phyloP scores from a whole-genome alignment of 225 moss, liverwort and hornwort genomes.

The Pleurozium schreberi region DNA sequence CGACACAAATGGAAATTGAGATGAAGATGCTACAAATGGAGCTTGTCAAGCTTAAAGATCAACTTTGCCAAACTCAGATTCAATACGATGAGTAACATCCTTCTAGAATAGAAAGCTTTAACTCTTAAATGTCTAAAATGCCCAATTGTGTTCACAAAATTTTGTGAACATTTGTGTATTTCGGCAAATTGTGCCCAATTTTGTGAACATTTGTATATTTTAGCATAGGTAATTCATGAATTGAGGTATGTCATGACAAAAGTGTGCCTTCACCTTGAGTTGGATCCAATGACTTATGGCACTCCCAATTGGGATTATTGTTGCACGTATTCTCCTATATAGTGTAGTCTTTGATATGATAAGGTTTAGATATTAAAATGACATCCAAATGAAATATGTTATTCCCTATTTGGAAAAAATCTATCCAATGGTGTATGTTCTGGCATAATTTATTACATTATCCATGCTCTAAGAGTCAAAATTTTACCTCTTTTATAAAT shows the following conservation, averaged over 20 bases:
- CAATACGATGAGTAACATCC: neutral
- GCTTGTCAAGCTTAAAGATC: neutral
- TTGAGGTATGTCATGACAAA: neutral
- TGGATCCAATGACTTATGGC: neutral
- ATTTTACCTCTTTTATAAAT: neutral
- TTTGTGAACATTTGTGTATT: no score
- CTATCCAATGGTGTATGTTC: neutral
- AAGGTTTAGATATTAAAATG: neutral
- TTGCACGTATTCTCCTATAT: neutral
- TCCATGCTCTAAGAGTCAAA: neutral
- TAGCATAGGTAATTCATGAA: rapidly evolving
- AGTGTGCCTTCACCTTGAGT: rapidly evolving
- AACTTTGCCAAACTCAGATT: neutral
- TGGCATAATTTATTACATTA: neutral
- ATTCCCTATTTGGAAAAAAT: neutral
- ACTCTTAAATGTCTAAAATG: no score
- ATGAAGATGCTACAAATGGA: constrained; percentile 2
- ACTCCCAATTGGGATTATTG: neutral
- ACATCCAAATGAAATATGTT: neutral
- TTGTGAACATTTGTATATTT: neutral
- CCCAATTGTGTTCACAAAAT: neutral
- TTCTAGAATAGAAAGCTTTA: neutral
- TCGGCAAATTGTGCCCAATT: no score
- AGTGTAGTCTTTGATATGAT: neutral
- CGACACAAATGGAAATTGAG: neutral